A percentile compares a stretch with the other conserved stretches of the same genome.
phyloP scores from a whole-genome alignment of 1,284 basidiomycete species.

The Ceratobasidium sp. region DNA sequence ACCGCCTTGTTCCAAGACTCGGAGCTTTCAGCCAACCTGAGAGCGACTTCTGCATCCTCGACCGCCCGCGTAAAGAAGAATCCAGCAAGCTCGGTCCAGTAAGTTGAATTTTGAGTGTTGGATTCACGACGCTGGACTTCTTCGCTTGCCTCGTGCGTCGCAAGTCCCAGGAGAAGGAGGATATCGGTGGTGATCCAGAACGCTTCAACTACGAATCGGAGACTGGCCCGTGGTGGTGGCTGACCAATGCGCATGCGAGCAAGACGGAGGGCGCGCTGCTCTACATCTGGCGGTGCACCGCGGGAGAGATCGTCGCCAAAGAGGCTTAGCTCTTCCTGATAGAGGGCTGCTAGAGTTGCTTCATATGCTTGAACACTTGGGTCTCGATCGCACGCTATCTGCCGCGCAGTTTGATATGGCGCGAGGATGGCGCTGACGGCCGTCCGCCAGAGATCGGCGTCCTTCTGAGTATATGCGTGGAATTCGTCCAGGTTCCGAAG shows the following conservation, averaged over 20 bases:
- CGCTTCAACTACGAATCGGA: slow-evolving; percentile 68
- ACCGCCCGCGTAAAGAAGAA: slow-evolving; percentile 63
- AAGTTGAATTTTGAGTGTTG: background rate
- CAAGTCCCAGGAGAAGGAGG: slow-evolving; percentile 45
- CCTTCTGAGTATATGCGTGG: background rate
- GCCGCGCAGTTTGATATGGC: slow-evolving; percentile 58
- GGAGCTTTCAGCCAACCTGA: slow-evolving; percentile 56
- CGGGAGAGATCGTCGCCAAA: background rate
- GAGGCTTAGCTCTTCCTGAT: slow-evolving; percentile 61
- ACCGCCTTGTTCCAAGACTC: slow-evolving; percentile 60
- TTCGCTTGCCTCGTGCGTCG: slow-evolving; percentile 14
- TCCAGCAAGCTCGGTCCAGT: slow-evolving; percentile 53
- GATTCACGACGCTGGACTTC: slow-evolving; percentile 4
- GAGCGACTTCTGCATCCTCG: slow-evolving; percentile 61
- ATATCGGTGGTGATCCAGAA: slow-evolving; percentile 65
- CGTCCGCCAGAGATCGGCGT: slow-evolving; percentile 57
- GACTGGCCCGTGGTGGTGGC: slow-evolving; percentile 68
- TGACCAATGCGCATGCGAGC: slow-evolving; percentile 67
- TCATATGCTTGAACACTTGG: slow-evolving; percentile 69
- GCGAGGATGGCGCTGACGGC: slow-evolving; percentile 55
- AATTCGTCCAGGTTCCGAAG: slow-evolving; percentile 5
- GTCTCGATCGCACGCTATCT: slow-evolving; percentile 62
- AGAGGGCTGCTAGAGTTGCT: slow-evolving; percentile 65
- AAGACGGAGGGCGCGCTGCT: slow-evolving; percentile 63
- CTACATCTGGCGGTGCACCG: slow-evolving; percentile 52